A percentile compares a stretch with the other conserved stretches of the same genome.
Evolutionary conservation across 345 rosid genomes (phyloP).

Genomic region (Psidium friedrichsthalianum): DNA sequence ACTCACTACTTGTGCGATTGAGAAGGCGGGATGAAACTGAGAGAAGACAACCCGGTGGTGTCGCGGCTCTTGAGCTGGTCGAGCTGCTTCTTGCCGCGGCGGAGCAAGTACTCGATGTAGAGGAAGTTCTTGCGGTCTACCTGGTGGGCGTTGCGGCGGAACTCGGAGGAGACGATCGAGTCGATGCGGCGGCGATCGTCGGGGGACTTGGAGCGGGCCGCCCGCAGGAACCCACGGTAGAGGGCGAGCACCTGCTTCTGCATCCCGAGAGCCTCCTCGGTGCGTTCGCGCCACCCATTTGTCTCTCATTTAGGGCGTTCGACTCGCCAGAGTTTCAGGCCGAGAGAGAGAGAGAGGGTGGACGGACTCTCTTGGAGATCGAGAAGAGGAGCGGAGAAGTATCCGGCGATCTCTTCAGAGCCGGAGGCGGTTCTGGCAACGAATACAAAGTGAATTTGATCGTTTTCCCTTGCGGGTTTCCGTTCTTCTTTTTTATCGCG

Average conservation of each 20-base stretch:
- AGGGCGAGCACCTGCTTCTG: conserved; percentile 80
- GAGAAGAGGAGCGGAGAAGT: not conserved
- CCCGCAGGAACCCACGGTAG: conserved; percentile 78
- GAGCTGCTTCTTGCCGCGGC: conserved; percentile 70
- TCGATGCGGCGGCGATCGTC: conserved; percentile 54
- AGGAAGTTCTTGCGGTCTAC: conserved; percentile 74
- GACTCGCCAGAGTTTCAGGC: not conserved
- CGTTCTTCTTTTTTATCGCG: too few relatives aligned
- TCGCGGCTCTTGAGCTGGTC: conserved; percentile 64
- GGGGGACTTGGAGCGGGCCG: conserved; percentile 48
- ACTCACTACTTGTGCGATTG: not conserved
- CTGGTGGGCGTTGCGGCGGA: conserved; percentile 45
- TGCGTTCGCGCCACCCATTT: not conserved
- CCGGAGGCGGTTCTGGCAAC: not conserved
- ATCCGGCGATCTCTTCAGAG: not conserved
- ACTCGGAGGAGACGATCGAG: conserved; percentile 50
- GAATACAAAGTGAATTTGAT: not conserved
- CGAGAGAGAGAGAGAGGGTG: not conserved
- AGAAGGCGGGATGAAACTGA: conserved; percentile 12
- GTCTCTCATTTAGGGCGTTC: not conserved
- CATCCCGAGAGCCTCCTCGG: conserved; percentile 47
- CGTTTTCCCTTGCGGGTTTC: not conserved
- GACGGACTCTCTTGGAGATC: not conserved
- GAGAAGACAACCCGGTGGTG: conserved; percentile 34
- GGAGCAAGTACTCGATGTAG: conserved; percentile 70